Evolutionary conservation across 768 basidiomycete species (phyloP).

Genomic region (Pisolithus albus): DNA sequence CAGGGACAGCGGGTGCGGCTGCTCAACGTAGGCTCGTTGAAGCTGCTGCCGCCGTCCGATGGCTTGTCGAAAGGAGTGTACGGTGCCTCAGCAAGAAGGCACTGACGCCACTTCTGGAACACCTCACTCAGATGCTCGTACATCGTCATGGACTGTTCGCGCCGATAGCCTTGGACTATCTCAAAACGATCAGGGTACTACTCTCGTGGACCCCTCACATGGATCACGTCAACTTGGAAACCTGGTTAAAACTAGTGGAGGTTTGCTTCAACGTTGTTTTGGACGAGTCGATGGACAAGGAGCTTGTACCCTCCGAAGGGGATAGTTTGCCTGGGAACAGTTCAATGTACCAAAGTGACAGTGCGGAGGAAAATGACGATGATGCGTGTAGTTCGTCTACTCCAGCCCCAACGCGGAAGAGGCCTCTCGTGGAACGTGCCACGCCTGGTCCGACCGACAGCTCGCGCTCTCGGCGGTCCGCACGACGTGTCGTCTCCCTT

Average conservation of each 20-base stretch:
- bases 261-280: conserved; percentile 75
- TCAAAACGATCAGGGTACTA: conserved; percentile 66
- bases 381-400: conserved; percentile 24
- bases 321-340: conserved; percentile 10
- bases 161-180: conserved; percentile 71
- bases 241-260: conserved; percentile 65
- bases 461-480: conserved; percentile 16
- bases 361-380: conserved; percentile 24
- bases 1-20: conserved; percentile 35
- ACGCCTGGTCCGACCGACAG: conserved; percentile 18
- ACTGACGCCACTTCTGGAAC: conserved; percentile 50
- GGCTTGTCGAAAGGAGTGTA: conserved; percentile 61
- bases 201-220: conserved; percentile 68
- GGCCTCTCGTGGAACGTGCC: conserved; percentile 17
- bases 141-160: conserved; percentile 46
- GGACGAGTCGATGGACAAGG: conserved; percentile 42
- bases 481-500: conserved; percentile 31
- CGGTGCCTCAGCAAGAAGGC: conserved; percentile 49
- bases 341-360: conserved; percentile 30
- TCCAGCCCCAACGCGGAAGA: conserved; percentile 16
- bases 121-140: conserved; percentile 57
- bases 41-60: conserved; percentile 60
- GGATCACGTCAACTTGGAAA: conserved; percentile 56
- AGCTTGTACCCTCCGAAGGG: conserved; percentile 20
- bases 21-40: conserved; percentile 58